These are phyloP conservation scores for Phytophthora ohioensis DNA, from an alignment of 352 stramenopile genomes.

Conservation along the genomic window DNA sequence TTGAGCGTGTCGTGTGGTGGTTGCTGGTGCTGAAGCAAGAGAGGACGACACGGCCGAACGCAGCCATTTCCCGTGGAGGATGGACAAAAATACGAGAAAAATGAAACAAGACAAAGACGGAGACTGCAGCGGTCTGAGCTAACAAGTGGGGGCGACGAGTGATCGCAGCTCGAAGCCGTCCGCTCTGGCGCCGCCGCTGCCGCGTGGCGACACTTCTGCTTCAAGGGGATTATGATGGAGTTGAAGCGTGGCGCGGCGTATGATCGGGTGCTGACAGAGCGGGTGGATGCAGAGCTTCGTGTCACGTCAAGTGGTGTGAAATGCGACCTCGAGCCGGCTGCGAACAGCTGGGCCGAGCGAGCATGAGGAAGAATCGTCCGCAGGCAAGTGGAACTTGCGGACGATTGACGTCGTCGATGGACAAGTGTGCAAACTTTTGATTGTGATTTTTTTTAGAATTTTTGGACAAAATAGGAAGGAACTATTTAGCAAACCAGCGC, in stretches of 20 bases:
- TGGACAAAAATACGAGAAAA: slow-evolving; percentile 44
- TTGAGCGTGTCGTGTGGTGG: slow-evolving; percentile 27
- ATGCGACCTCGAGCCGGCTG: slow-evolving; percentile 13
- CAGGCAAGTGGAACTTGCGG: slow-evolving; percentile 61
- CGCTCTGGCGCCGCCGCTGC: slow-evolving; percentile 18
- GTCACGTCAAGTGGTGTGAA: slow-evolving; percentile 36
- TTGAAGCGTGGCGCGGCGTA: slow-evolving; percentile 23
- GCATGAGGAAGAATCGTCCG: slow-evolving; percentile 34
- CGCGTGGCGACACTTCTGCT: slow-evolving; percentile 28
- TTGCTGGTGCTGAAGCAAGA: slow-evolving; percentile 42
- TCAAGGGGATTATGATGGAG: slow-evolving; percentile 38
- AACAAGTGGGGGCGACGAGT: slow-evolving; percentile 36
- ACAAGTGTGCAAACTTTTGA: slow-evolving; percentile 51
- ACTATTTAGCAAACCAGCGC: slow-evolving; percentile 49
- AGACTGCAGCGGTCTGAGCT: slow-evolving; percentile 40
- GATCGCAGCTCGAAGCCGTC: slow-evolving; percentile 41
- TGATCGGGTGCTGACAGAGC: slow-evolving; percentile 21
- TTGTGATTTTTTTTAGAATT: slow-evolving; percentile 58
- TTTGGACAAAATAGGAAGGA: slow-evolving; percentile 59
- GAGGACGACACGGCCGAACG: slow-evolving; percentile 9
- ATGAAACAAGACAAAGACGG: slow-evolving; percentile 39
- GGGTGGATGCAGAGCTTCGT: slow-evolving; percentile 33
- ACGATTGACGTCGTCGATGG: slow-evolving; percentile 38
- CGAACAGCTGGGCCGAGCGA: slow-evolving; percentile 1
- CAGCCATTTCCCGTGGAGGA: slow-evolving; percentile 23